These are phyloP conservation scores for Ballota nigra DNA, from an alignment of 257 asterid species.

Conservation along the genomic window DNA sequence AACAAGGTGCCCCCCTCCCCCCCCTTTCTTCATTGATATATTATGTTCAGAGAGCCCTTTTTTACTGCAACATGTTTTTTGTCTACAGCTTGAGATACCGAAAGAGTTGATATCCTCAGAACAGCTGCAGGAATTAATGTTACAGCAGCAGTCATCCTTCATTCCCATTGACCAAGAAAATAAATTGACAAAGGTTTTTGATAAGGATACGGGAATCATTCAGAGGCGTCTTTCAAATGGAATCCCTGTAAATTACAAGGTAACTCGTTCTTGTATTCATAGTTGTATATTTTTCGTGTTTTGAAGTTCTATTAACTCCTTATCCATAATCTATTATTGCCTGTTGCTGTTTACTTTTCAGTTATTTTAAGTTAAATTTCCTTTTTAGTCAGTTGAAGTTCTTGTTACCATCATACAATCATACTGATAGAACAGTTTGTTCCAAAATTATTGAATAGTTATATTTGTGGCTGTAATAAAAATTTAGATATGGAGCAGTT, in stretches of 20 bases:
- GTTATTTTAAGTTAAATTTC: neutral
- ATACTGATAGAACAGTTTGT: slow-evolving; percentile 9
- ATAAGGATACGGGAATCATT: slow-evolving; percentile 81
- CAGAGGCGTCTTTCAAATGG: slow-evolving; percentile 97
- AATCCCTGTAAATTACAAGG: slow-evolving; percentile 95
- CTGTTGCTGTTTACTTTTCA: neutral
- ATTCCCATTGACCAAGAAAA: slow-evolving; percentile 58
- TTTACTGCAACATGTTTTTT: slow-evolving; percentile 23
- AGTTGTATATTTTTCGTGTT: neutral
- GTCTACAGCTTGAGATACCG: slow-evolving; percentile 93
- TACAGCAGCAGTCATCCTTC: slow-evolving; percentile 62
- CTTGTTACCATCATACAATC: neutral
- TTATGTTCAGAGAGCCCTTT: slow-evolving; percentile 9
- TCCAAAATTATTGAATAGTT: neutral
- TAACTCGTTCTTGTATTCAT: slow-evolving; percentile 22
- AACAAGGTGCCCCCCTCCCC: too few relatives aligned
- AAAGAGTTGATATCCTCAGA: slow-evolving; percentile 70
- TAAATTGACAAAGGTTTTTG: slow-evolving; percentile 51
- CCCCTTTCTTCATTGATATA: neutral
- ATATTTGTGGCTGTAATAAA: neutral
- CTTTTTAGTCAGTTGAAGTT: too few relatives aligned
- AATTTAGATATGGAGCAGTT: neutral
- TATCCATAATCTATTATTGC: slow-evolving; percentile 6
- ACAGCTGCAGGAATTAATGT: slow-evolving; percentile 60
- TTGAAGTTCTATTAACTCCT: slow-evolving; percentile 12